Evolutionary conservation across 2,329 filamentous ascomycete genomes (phyloP), one percentile per base, ranked within the genome.

Genomic region (Torrubiellomyces zombiae): DNA sequence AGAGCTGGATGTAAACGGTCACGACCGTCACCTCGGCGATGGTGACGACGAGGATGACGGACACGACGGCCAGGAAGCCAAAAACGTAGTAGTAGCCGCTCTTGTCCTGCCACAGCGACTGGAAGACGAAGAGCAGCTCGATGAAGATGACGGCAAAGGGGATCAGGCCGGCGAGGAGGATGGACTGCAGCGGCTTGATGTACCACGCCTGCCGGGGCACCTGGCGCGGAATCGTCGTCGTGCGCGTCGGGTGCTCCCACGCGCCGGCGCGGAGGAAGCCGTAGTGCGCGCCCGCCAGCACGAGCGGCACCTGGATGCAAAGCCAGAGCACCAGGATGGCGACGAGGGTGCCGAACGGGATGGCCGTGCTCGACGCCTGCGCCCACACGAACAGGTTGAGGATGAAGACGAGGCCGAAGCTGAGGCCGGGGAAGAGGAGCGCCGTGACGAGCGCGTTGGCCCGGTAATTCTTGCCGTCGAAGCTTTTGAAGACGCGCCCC

Each of bases 81-180:
- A 89, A 92, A 13, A 91, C 74, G 49, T 92, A 92, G 52, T 92
- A 92, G 50, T 85, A 91, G 6, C 79, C 80, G 42, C 72, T 82
- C 58, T 91, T 91, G 51, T 91, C 82, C 47, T 85, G 76, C 78
- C 81, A 89, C 17, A 91, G 50, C 24, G 76, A 83, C 52, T 82
- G 79, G 51, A 91, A 89, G 24, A 89, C 74, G 45, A 85, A 89
- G 20, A 86, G 60, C 9, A 91, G 63, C 52, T 91, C 81, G 41
- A 91, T 81, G 48, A 86, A 89, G 37, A 91, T 74, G 28, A 91
- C 80, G 3, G 78, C 78, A 43, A 92, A 92, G 0, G 82, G 81
- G 6, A 86, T 67, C 11, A 89, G 53, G 2, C 82, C 82, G 0
- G 78, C 75, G 7, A 89, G 52, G 16, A 91, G 52, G 7, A 75